Evolutionary conservation across 192 early-diverging fungal species (phyloP).

Genomic region (Entomortierella beljakovae): DNA sequence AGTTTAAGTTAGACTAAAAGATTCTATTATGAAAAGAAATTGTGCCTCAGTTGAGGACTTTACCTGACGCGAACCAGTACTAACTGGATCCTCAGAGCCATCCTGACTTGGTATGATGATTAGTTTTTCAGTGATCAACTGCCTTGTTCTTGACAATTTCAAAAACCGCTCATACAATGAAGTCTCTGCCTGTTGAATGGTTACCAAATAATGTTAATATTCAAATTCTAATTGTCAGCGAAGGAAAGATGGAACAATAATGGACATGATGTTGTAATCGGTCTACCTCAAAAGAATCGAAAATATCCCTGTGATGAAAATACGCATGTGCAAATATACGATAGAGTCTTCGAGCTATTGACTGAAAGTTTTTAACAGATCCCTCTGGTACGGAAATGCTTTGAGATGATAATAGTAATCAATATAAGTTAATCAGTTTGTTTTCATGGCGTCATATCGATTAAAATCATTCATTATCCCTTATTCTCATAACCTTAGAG

Average conservation of each 20-base stretch:
- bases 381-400: conserved; percentile 71
- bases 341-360: conserved; percentile 92
- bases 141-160: conserved; percentile 69
- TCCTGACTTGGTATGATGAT: conserved; percentile 71
- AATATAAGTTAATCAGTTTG: too few relatives aligned
- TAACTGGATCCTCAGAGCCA: conserved; percentile 7
- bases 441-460: too few relatives aligned
- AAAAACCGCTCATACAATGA: conserved; percentile 80
- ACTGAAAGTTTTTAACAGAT: conserved; percentile 88
- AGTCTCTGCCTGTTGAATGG: conserved; percentile 69
- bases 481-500: conserved; percentile 11
- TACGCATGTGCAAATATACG: conserved; percentile 98
- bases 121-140: conserved; percentile 74
- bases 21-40: too few relatives aligned
- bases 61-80: conserved; percentile 28
- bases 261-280: too few relatives aligned
- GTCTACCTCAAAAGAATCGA: conserved; percentile 85
- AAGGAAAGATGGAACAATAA: too few relatives aligned
- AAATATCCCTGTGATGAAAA: conserved; percentile 91
- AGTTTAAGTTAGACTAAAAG: too few relatives aligned
- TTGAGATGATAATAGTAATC: too few relatives aligned
- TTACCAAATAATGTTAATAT: neutral
- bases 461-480: too few relatives aligned
- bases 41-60: too few relatives aligned
- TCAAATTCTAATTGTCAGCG: too few relatives aligned